These are phyloP conservation scores for Scortechinia acanthostroma DNA, from an alignment of 2,329 filamentous ascomycete species.

Conservation along the genomic window DNA sequence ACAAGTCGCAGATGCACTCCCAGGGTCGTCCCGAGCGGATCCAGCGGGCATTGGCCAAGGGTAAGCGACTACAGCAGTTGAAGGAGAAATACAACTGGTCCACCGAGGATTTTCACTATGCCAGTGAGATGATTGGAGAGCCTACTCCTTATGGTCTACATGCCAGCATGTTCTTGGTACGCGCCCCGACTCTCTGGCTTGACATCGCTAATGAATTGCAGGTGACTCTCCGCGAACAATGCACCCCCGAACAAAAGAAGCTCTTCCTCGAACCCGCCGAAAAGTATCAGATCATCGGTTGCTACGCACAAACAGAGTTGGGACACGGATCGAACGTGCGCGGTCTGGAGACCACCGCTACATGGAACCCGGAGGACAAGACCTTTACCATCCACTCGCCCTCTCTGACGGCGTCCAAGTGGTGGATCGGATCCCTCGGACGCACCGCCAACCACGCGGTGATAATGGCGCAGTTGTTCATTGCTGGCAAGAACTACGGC, in stretches of 20 bases:
- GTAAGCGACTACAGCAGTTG: constrained; percentile 64
- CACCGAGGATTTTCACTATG: constrained; percentile 52
- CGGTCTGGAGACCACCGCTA: constrained; percentile 67
- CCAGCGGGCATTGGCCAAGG: constrained; percentile 61
- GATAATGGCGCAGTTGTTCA: constrained; percentile 71
- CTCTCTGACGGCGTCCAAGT: constrained; percentile 69
- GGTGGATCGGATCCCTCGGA: constrained; percentile 78
- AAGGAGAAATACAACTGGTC: constrained; percentile 62
- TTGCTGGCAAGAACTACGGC: constrained; percentile 62
- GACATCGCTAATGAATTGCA: too few relatives aligned
- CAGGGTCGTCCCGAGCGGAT: constrained; percentile 63
- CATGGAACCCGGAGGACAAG: constrained; percentile 68
- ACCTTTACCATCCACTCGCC: constrained; percentile 72
- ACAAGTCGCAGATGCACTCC: constrained; percentile 75
- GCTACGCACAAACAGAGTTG: constrained; percentile 75
- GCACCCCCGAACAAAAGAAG: constrained; percentile 67
- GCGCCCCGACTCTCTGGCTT: constrained; percentile 14
- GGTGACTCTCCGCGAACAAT: constrained; percentile 60
- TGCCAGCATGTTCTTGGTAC: constrained; percentile 59
- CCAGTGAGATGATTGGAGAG: constrained; percentile 66
- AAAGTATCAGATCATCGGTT: constrained; percentile 68
- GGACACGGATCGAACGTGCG: constrained; percentile 74
- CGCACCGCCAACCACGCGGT: constrained; percentile 71
- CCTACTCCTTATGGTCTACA: constrained; percentile 70
- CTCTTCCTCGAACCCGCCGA: constrained; percentile 64